Evolutionary conservation across 345 rosid genomes (phyloP), one percentile per base, ranked within the genome.

Genomic region (Streptanthus diversifolius): DNA sequence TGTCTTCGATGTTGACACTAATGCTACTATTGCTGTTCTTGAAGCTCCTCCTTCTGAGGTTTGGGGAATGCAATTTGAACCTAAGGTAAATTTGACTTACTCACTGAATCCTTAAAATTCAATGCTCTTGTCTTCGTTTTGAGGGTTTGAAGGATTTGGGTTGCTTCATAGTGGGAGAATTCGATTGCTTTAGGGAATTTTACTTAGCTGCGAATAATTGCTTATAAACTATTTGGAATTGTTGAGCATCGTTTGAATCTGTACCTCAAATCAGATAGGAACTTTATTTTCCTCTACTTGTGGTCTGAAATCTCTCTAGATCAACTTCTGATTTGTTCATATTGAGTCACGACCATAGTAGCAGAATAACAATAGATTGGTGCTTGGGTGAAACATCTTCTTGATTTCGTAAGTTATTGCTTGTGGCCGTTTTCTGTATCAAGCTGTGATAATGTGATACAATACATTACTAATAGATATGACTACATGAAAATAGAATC

Each of bases 21-120:
- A 90, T 78, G 88, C 92, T 37, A 85, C 88, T 35, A 90, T 95
- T 63, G 97, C 98, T 40, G 82, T 89, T 48, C 86, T 95, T 55
- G 98, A 95, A 73, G 98, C 95, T 70, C 97, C 98, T 8, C 98
- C 99, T 8, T 90, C 98, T 13, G 98, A 95, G 80, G 93, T 91
- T 57, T 92, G 98, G 98, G 96, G 95, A 70, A 84, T 95, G 99
- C 87, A 85, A 80, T 95, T 95, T 73, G 84, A 92, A 70, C 92
- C 99, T 56, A 86, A 81, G 99, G 99, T 92, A 60, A 29, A 1
- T 49, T 11, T 19, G 0, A 12, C 9, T 35, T 58, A 0, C 1
- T 21, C 37, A 14, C 0, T 19, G 13, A 56, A 44, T 54, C 69
- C 2, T 14, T 14, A 33, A 9, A 29, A n/a, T 14, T 39, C 3